These are phyloP conservation scores for Sphenostylis stenocarpa DNA, from an alignment of 306 rosid species.

Conservation along the genomic window DNA sequence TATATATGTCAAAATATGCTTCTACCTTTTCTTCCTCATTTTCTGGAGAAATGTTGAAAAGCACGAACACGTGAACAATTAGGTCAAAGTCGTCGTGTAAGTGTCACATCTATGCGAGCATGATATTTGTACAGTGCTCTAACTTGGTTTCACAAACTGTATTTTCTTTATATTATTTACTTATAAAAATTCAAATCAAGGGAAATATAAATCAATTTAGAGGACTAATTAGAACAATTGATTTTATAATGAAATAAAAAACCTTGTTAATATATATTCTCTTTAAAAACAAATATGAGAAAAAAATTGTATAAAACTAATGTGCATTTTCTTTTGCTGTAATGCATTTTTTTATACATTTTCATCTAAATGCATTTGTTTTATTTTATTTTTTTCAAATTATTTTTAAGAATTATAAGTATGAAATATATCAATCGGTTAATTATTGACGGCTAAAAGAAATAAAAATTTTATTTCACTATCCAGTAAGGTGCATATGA, in stretches of 20 bases:
- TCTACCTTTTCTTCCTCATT: neutral
- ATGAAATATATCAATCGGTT: neutral
- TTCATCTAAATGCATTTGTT: neutral
- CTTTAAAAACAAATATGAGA: neutral
- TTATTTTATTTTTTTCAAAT: neutral
- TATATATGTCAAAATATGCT: neutral
- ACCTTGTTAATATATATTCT: neutral
- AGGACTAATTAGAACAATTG: neutral
- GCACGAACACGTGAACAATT: neutral
- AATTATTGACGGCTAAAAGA: neutral
- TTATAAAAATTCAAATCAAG: neutral
- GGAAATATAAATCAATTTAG: neutral
- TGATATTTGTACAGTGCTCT: neutral
- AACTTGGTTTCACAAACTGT: neutral
- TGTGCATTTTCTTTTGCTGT: neutral
- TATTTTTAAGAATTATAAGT: neutral
- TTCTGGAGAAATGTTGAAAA: neutral
- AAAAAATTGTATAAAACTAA: neutral
- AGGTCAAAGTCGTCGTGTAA: neutral
- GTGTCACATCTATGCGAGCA: neutral
- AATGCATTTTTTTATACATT: no score
- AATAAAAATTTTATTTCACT: neutral
- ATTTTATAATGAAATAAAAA: neutral
- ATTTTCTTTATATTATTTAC: neutral
- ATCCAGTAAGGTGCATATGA: neutral